A percentile compares a stretch with the other conserved stretches of the same genome.
These are phyloP conservation scores for Syzygium grande DNA, from an alignment of 345 rosid genomes.

Conservation along the genomic window DNA sequence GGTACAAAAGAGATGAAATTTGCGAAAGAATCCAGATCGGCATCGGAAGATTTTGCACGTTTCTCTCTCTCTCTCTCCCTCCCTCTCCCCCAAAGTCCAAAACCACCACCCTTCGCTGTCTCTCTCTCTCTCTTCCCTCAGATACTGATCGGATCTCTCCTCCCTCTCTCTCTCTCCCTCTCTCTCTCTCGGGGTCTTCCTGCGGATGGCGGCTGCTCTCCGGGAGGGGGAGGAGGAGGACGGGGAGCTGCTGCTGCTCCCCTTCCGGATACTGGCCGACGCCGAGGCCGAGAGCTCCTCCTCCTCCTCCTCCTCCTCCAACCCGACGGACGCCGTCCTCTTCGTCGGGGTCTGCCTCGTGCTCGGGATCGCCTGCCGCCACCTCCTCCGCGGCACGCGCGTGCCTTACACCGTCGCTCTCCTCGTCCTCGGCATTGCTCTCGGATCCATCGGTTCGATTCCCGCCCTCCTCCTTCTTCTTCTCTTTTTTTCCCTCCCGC, in stretches of 20 bases:
- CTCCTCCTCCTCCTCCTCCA: background rate
- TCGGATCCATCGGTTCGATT: slow-evolving; percentile 70
- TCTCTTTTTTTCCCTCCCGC: background rate
- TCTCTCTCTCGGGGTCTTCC: too few relatives aligned
- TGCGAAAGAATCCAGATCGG: too few relatives aligned
- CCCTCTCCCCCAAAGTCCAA: too few relatives aligned
- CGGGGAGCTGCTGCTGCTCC: background rate
- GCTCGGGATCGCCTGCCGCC: slow-evolving; percentile 75
- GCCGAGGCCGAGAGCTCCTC: background rate
- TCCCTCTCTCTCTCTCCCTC: background rate
- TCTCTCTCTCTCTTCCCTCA: background rate
- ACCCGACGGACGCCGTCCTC: slow-evolving; percentile 70
- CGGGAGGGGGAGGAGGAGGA: background rate
- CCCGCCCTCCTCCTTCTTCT: background rate
- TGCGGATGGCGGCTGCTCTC: background rate
- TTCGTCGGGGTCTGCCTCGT: slow-evolving; percentile 69
- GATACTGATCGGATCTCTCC: background rate
- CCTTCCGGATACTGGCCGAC: background rate
- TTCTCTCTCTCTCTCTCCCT: too few relatives aligned
- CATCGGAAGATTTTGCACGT: too few relatives aligned
- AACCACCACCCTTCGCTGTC: background rate
- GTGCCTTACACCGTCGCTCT: slow-evolving; percentile 94
- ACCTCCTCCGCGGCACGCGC: slow-evolving; percentile 73
- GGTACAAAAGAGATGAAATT: too few relatives aligned
- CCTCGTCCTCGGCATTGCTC: slow-evolving; percentile 75